Conservation (phyloP, 2,329 filamentous ascomycete genomes). For the Colletotrichum brevisporum region DNA sequence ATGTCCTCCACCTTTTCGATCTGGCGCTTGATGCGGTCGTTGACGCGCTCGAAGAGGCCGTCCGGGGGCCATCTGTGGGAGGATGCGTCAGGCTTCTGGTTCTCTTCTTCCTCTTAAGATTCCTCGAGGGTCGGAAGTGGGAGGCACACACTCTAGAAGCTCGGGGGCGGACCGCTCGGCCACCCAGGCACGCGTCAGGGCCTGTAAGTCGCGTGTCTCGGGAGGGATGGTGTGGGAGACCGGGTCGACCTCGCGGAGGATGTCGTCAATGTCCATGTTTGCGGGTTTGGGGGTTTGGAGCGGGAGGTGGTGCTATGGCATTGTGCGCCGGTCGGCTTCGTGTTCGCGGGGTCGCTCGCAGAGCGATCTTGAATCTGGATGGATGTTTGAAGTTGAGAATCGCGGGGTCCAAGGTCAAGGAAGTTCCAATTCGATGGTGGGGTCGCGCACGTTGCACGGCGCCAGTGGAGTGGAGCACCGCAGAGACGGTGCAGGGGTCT, state of each 20-base stretch:
- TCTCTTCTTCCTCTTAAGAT: too few species aligned
- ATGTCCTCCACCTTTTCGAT: slow-evolving; percentile 81
- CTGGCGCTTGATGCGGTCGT: slow-evolving; percentile 78
- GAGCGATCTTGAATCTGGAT: not conserved
- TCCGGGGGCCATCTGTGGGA: slow-evolving; percentile 73
- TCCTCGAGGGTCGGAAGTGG: not conserved
- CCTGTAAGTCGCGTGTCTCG: slow-evolving; percentile 83
- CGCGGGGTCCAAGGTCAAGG: slow-evolving; percentile 9
- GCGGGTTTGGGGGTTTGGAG: not conserved
- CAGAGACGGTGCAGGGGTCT: not conserved
- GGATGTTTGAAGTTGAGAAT: slow-evolving; percentile 6
- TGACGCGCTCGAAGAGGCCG: slow-evolving; percentile 85
- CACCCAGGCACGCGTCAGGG: slow-evolving; percentile 92
- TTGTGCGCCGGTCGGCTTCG: not conserved
- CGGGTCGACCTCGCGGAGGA: slow-evolving; percentile 80
- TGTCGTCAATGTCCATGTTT: slow-evolving; percentile 84
- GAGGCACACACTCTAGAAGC: slow-evolving; percentile 77
- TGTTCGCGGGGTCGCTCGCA: not conserved
- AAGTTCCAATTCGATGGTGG: slow-evolving; percentile 29
- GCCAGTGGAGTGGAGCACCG: slow-evolving; percentile 24
- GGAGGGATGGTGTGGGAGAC: slow-evolving; percentile 66
- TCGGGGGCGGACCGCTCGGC: slow-evolving; percentile 92
- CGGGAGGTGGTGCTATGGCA: slow-evolving; percentile 25
- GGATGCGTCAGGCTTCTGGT: not conserved
- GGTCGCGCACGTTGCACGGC: slow-evolving; percentile 13